Evolutionary conservation across 768 basidiomycete genomes (phyloP), one percentile per base, ranked within the genome.

Genomic region (Mycena haematopus): DNA sequence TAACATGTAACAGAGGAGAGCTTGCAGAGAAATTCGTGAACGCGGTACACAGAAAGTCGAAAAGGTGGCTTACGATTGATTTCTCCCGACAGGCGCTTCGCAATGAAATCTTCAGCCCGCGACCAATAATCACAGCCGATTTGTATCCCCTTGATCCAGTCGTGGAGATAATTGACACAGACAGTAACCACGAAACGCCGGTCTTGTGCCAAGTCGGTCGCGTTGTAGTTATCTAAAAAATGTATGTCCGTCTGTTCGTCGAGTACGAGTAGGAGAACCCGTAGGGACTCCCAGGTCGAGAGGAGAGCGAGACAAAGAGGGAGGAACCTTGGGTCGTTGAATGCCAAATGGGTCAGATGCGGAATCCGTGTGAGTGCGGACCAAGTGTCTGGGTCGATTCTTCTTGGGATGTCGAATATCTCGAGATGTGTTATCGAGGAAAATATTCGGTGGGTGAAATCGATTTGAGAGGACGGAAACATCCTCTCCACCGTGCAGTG

Each of bases 301-400:
- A 52, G 50, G 10, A 52, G 31, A 7, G n/a, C 5, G 31, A 35
- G n/a, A 17, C 31, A 33, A n/a, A 35, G 6, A 5, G 29, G 29
- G n/a, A 36, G 29, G 14, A n/a, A 52, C 13, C 19, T n/a, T 1
- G 10, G 9, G 19, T 35, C 8, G 33, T 52, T 52, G 50, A 52
- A 35, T 5, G 50, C 50, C n/a, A 52, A 25, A 52, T 52, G 50
- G 9, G 50, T 52, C 19, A 52, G 33, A 22, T 52, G 31, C 2
- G 50, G 50, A 22, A 52, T 19, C 9, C 33, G 9, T 14, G 50
- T 15, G 17, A 52, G n/a, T 3, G 9, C 50, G 17, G 50, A 35
- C 50, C 50, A 52, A 9, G 6, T n/a, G 10, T 52, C 33, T 5
- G 11, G 7, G 1, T 35, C 21, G 1, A 33, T 21, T 4, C 6